A percentile compares a stretch with the other conserved stretches of the same genome.
phyloP scores from a whole-genome alignment of 257 asterid species.

The Pogostemon cablin region DNA sequence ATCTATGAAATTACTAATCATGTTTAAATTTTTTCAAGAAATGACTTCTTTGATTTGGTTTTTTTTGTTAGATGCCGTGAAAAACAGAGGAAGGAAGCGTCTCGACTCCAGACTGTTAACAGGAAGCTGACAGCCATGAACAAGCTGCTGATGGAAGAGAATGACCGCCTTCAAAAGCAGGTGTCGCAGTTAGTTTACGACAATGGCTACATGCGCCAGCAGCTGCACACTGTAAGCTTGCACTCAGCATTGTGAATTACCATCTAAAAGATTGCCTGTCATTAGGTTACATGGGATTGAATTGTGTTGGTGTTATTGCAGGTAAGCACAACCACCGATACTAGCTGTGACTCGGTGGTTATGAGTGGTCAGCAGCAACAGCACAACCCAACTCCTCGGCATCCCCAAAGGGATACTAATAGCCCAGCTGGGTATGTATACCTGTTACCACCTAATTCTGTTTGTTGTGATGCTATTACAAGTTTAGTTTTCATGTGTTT shows the following conservation, averaged over 20 bases:
- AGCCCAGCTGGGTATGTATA: constrained; percentile 94
- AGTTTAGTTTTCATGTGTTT: neutral
- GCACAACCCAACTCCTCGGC: constrained; percentile 84
- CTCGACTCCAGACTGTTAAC: constrained; percentile 81
- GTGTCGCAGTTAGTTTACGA: constrained; percentile 88
- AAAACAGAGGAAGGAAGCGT: constrained; percentile 87
- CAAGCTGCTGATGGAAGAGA: constrained; percentile 94
- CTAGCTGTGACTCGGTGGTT: constrained; percentile 95
- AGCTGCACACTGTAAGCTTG: constrained; percentile 70
- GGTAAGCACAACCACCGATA: constrained; percentile 85
- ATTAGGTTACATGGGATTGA: neutral
- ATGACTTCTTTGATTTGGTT: neutral
- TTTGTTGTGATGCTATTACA: neutral
- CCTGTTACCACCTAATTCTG: neutral
- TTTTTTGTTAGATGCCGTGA: constrained; percentile 74
- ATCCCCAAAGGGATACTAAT: constrained; percentile 85
- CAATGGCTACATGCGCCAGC: constrained; percentile 82
- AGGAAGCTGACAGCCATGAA: constrained; percentile 90
- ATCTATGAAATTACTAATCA: neutral
- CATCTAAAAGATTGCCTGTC: neutral
- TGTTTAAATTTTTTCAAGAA: neutral
- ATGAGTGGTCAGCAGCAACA: constrained; percentile 84
- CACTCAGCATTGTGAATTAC: neutral
- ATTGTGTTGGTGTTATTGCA: constrained; percentile 25
- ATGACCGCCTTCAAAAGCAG: constrained; percentile 92